Base-by-base conservation (phyloP, 305 asterid species). In the Fraxinus xanthoxyloides region DNA sequence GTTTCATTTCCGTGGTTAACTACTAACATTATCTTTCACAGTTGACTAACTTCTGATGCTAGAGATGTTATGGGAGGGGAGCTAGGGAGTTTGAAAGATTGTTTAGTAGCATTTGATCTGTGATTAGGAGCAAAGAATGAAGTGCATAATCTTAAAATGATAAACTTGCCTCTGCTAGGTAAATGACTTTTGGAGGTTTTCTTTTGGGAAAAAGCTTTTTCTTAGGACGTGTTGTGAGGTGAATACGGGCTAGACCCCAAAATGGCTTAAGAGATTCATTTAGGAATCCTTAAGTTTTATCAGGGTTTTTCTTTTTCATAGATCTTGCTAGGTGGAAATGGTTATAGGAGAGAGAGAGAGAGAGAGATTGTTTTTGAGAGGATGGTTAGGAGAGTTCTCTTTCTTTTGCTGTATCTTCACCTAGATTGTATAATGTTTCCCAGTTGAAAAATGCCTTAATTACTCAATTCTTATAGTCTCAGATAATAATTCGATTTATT, bases 11-110 rank as follows among this genome's bases (percentile, higher is more conserved):
- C 65, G 31, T 10, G 32, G 35, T 73, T 17, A 82, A 43, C 72
- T 51, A 30, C 69, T 59, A 69, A 67, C 28, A 32, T 59, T 77
- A 70, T 70, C 30, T 82, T 72, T 77, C 73, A 70, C 34, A 38
- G 63, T 79, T 38, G 80, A 26, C 75, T 70, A 56, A 17, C 69
- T 72, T 21, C 26, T 59, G 70, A 61, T 61, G 70, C 70, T 61
- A 61, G 70, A 67, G 75, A 67, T 67, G 38, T 26, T 26, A 30
- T 67, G 36, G 19, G 36, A 67, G 35, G 34, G 38, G 75, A 30
- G 38, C 5, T 0, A 10, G 75, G 38, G 36, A 30, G 75, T 67
- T 30, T 67, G 35, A 67, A 67, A 67, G 38, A 13, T 67, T 28
- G 32, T 67, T 24, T 67, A 13, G 23, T 30, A 30, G 38, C 21